Evolutionary conservation across 495 filamentous ascomycete genomes (phyloP).

Genomic region (Neurospora hispaniola): DNA sequence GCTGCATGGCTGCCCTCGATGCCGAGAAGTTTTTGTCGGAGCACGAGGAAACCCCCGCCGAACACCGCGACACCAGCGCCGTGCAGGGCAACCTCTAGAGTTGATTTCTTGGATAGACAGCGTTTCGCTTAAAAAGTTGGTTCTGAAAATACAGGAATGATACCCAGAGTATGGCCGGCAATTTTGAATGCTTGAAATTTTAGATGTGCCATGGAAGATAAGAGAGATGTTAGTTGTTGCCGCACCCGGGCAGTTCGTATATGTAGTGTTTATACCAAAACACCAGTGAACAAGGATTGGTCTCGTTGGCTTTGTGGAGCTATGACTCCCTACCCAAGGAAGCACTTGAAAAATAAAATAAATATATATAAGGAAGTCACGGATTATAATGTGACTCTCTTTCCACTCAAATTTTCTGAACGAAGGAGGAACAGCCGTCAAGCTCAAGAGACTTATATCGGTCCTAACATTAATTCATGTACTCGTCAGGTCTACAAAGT

Average conservation of each 20-base stretch:
- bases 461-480: too few species aligned
- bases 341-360: too few species aligned
- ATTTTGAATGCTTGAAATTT: neutral
- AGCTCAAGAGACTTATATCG: neutral
- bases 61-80: conserved; percentile 10
- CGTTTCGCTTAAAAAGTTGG: neutral
- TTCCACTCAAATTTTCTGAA: neutral
- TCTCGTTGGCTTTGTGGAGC: neutral
- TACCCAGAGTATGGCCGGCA: neutral
- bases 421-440: neutral
- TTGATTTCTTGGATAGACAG: conserved; percentile 2
- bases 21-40: conserved; percentile 87
- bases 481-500: too few species aligned
- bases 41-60: conserved; percentile 42
- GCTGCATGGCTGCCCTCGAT: conserved; percentile 89
- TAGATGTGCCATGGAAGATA: conserved; percentile 5
- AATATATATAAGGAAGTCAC: too few species aligned
- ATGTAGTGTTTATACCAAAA: neutral
- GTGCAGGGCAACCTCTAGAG: conserved; percentile 24
- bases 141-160: neutral
- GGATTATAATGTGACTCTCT: neutral
- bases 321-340: neutral
- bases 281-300: neutral
- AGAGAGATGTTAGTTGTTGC: neutral
- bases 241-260: neutral